Evolutionary conservation across 371 early-diverging fungal genomes (phyloP).

Genomic region (Basidiobolus meristosporus): DNA sequence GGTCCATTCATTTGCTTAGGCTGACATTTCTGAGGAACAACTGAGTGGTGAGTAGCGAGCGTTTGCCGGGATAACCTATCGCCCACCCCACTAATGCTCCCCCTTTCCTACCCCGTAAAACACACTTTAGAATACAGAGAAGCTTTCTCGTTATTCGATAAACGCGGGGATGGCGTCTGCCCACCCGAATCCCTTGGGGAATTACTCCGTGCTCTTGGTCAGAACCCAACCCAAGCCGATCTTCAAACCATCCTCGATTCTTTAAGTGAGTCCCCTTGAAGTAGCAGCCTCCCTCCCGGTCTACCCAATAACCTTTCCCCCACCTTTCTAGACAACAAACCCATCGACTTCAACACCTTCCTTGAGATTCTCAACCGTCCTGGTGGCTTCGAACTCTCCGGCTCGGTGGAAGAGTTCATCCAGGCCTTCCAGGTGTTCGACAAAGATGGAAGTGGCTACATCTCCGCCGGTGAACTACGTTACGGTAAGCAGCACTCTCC

Average conservation of each 20-base stretch:
- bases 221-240: slow-evolving; percentile 66
- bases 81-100: no score
- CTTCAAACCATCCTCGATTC: slow-evolving; percentile 19
- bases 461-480: slow-evolving; percentile 80
- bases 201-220: slow-evolving; percentile 60
- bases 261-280: neutral
- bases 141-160: slow-evolving; percentile 74
- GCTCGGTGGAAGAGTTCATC: slow-evolving; percentile 72
- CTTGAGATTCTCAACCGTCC: slow-evolving; percentile 50
- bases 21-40: no score
- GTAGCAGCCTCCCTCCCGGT: neutral
- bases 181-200: slow-evolving; percentile 49
- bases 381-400: slow-evolving; percentile 59
- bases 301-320: neutral
- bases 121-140: slow-evolving; percentile 53
- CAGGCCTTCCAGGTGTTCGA: slow-evolving; percentile 96
- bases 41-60: no score
- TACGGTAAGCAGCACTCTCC: slow-evolving; percentile 29
- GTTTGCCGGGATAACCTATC: no score
- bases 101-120: no score
- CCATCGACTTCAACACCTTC: slow-evolving; percentile 47
- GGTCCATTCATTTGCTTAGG: no score
- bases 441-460: slow-evolving; percentile 83
- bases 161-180: slow-evolving; percentile 81
- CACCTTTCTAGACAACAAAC: slow-evolving; percentile 1